Evolutionary conservation across 345 rosid species (phyloP).

Genomic region (Citrus hindsii): DNA sequence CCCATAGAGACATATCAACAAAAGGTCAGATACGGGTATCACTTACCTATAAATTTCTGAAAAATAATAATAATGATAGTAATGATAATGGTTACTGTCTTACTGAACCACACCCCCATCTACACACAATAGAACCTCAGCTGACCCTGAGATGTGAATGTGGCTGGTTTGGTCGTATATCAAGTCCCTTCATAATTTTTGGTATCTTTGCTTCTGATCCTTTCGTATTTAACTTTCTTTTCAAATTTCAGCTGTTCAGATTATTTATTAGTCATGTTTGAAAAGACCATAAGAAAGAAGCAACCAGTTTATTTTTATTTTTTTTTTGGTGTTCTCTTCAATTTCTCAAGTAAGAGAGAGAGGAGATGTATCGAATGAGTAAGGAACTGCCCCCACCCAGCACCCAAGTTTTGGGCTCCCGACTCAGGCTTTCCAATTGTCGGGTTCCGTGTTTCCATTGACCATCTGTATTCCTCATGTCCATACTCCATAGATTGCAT

Average conservation of each 20-base stretch:
- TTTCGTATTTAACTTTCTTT: neutral
- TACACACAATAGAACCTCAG: neutral
- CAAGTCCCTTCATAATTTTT: neutral
- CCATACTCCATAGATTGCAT: neutral
- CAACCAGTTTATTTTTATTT: too few species aligned
- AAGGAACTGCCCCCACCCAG: too few species aligned
- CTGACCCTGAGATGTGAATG: neutral
- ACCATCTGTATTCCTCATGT: neutral
- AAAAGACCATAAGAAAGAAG: neutral
- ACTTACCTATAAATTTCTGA: neutral
- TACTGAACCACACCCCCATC: neutral
- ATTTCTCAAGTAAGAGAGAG: neutral
- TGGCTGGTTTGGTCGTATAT: neutral
- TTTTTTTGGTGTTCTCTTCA: too few species aligned
- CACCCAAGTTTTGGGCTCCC: neutral
- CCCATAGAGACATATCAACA: neutral
- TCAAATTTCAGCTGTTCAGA: neutral
- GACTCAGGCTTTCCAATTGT: neutral
- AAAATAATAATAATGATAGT: neutral
- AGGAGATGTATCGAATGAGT: neutral
- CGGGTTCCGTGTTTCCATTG: neutral
- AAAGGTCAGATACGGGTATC: neutral
- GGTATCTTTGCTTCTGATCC: neutral
- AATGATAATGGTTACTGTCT: neutral
- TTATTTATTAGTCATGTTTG: neutral